A percentile compares a stretch with the other conserved stretches of the same genome.
phyloP scores from a whole-genome alignment of 2,329 filamentous ascomycete genomes.

The Penicillium italicum region DNA sequence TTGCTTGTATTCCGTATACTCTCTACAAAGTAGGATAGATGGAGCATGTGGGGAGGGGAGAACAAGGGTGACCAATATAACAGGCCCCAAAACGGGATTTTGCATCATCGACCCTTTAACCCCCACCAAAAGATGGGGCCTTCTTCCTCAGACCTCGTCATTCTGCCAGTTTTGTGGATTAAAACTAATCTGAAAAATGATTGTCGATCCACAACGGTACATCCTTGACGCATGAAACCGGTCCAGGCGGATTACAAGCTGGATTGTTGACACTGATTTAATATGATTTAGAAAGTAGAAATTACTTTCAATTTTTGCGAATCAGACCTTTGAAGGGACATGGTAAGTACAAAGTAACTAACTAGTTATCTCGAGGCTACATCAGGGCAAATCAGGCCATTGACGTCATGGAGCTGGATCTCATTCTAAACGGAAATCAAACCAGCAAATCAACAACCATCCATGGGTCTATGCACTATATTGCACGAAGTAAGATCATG shows the following conservation, averaged over 20 bases:
- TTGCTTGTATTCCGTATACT: no score
- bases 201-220: slow-evolving; percentile 9
- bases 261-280: slow-evolving; percentile 7
- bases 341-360: no score
- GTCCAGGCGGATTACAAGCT: background rate
- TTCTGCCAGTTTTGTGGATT: background rate
- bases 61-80: slow-evolving; percentile 19
- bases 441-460: background rate
- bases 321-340: no score
- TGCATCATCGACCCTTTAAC: background rate
- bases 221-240: slow-evolving; percentile 10
- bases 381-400: background rate
- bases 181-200: background rate
- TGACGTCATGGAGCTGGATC: slow-evolving; percentile 18
- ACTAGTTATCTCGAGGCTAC: no score
- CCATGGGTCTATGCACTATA: background rate
- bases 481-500: background rate
- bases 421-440: slow-evolving; percentile 5
- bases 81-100: background rate
- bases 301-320: no score
- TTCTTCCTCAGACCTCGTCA: slow-evolving; percentile 10
- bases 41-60: slow-evolving; percentile 2
- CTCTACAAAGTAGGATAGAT: background rate
- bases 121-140: background rate
- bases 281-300: slow-evolving; percentile 6